phyloP scores from a whole-genome alignment of 495 filamentous ascomycete species.

The Clohesyomyces aquaticus region DNA sequence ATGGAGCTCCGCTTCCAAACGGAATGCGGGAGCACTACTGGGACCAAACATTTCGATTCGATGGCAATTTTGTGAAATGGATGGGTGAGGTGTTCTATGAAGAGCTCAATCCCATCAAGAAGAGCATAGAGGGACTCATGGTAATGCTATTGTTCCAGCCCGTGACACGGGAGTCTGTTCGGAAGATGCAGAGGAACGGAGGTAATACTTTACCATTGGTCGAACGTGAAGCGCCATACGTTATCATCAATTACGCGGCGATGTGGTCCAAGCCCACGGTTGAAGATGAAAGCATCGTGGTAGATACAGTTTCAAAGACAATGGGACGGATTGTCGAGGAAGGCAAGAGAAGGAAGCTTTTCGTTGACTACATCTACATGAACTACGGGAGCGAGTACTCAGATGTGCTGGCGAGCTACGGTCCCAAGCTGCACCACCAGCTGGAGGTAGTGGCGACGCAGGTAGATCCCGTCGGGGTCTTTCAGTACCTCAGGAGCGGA shows the following conservation, averaged over 20 bases:
- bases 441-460: constrained; percentile 46
- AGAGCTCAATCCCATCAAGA: not conserved
- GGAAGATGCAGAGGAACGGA: constrained; percentile 16
- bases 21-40: constrained; percentile 11
- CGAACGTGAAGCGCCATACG: constrained; percentile 9
- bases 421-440: constrained; percentile 42
- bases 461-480: constrained; percentile 49
- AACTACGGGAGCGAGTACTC: constrained; percentile 27
- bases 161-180: constrained; percentile 6
- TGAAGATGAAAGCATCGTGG: constrained; percentile 12
- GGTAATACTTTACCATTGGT: constrained; percentile 10
- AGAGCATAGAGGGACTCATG: not conserved
- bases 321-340: constrained; percentile 11
- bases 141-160: constrained; percentile 7
- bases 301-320: not conserved
- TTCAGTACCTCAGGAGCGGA: constrained; percentile 42
- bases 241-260: constrained; percentile 1
- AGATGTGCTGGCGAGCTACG: constrained; percentile 42
- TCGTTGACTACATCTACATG: constrained; percentile 20
- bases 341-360: constrained; percentile 2
- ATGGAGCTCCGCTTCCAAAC: not conserved
- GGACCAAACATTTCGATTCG: constrained; percentile 19
- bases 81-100: constrained; percentile 7
- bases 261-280: constrained; percentile 10
- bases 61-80: not conserved